Percentiles rank a stretch among this genome's conserved stretches.
phyloP scores from a whole-genome alignment of 495 filamentous ascomycete species.

The Annulohypoxylon maeteangense region DNA sequence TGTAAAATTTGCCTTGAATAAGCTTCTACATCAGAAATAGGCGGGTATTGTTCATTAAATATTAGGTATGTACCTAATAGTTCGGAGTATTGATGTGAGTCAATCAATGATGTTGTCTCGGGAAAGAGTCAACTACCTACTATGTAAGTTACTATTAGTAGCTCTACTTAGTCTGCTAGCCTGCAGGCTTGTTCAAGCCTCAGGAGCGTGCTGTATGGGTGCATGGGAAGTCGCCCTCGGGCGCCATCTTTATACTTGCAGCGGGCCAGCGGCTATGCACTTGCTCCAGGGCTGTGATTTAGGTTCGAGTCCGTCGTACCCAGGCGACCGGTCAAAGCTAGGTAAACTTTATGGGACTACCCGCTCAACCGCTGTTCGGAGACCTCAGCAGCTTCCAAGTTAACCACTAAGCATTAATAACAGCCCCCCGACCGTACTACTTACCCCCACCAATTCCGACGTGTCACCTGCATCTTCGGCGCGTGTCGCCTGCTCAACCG shows the following conservation, averaged over 20 bases:
- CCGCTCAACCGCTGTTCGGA: conserved; percentile 4
- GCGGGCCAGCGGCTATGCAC: background rate
- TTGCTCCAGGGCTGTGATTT: background rate
- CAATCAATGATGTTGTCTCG: background rate
- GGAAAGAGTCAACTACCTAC: background rate
- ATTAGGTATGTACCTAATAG: too few species aligned
- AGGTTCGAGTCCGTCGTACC: conserved; percentile 4
- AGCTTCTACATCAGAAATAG: background rate
- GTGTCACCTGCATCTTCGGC: conserved; percentile 38
- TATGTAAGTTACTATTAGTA: too few species aligned
- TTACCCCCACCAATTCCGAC: conserved; percentile 38
- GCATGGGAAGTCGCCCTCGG: background rate
- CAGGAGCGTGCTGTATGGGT: background rate
- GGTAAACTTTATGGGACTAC: conserved; percentile 31
- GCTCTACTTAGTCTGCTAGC: too few species aligned
- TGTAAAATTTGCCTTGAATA: background rate
- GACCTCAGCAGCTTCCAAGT: background rate
- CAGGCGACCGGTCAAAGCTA: conserved; percentile 21
- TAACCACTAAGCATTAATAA: background rate
- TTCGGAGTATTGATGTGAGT: conserved; percentile 10
- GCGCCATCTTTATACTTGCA: background rate
- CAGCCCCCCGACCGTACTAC: conserved; percentile 23
- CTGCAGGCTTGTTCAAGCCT: too few species aligned
- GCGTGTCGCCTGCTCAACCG: conserved; percentile 43
- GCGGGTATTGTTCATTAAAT: background rate